phyloP scores from a whole-genome alignment of 305 asterid genomes.

The Fraxinus platypoda region DNA sequence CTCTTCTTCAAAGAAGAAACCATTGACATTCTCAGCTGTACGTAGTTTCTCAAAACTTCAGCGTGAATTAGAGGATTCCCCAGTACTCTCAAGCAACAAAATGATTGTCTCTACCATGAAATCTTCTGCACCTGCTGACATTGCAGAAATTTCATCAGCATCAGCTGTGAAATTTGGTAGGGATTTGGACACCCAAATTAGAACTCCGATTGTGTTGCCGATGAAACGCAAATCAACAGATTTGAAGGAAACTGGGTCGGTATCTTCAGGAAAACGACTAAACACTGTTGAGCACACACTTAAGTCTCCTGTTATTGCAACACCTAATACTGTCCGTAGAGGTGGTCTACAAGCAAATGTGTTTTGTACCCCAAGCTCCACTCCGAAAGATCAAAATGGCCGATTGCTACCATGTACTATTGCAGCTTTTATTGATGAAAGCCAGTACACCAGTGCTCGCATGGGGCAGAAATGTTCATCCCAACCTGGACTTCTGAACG shows the following conservation, averaged over 20 bases:
- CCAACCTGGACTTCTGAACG: conserved; percentile 54
- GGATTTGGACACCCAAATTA: conserved; percentile 46
- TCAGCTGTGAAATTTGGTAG: conserved; percentile 49
- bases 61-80: conserved; percentile 47
- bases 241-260: conserved; percentile 47
- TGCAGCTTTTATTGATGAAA: conserved; percentile 56
- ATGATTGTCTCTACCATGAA: conserved; percentile 35
- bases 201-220: conserved; percentile 81
- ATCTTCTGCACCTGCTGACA: conserved; percentile 35
- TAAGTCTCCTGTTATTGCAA: conserved; percentile 54
- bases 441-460: conserved; percentile 27
- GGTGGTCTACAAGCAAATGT: conserved; percentile 47
- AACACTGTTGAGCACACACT: conserved; percentile 62
- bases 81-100: conserved; percentile 43
- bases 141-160: conserved; percentile 52
- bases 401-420: conserved; percentile 36
- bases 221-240: conserved; percentile 83
- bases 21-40: conserved; percentile 37
- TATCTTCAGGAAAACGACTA: conserved; percentile 62
- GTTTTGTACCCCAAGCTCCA: conserved; percentile 44
- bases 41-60: conserved; percentile 41
- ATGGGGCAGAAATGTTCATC: conserved; percentile 40
- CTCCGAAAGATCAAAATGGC: conserved; percentile 47
- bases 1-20: conserved; percentile 59
- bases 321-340: conserved; percentile 53